Conservation (phyloP, 768 basidiomycete genomes). For the Xerocomellus amylosporus region DNA sequence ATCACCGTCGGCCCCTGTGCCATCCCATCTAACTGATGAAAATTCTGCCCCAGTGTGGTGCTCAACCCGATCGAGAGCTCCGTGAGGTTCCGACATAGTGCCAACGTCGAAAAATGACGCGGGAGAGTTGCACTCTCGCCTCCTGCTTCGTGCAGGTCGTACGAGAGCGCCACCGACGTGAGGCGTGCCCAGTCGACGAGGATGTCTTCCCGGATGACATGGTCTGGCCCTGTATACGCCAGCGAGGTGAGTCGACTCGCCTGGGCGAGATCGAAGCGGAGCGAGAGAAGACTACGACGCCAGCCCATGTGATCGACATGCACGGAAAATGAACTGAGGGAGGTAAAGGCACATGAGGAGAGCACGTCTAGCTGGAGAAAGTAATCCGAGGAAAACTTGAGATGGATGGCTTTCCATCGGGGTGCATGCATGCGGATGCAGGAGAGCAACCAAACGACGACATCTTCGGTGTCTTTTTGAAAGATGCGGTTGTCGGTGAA, state of each 20-base stretch:
- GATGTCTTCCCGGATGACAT: constrained; percentile 21
- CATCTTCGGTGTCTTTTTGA: constrained; percentile 22
- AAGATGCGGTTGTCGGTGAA: constrained; percentile 28
- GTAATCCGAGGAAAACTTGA: constrained; percentile 29
- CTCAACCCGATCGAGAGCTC: constrained; percentile 25
- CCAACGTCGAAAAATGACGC: constrained; percentile 18
- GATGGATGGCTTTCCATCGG: constrained; percentile 26
- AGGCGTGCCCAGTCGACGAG: constrained; percentile 23
- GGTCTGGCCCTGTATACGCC: constrained; percentile 27
- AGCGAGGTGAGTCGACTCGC: constrained; percentile 20
- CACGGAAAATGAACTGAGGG: constrained; percentile 22
- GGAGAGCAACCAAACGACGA: constrained; percentile 20
- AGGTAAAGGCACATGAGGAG: constrained; percentile 21
- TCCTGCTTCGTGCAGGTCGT: constrained; percentile 25
- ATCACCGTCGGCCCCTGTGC: neutral
- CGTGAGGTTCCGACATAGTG: constrained; percentile 17
- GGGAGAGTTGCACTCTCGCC: constrained; percentile 22
- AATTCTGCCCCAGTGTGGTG: constrained; percentile 8
- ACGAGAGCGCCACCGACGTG: constrained; percentile 25
- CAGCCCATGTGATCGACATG: constrained; percentile 30
- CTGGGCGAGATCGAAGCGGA: constrained; percentile 18
- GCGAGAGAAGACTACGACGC: constrained; percentile 21
- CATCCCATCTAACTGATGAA: constrained; percentile 12
- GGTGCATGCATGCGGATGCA: constrained; percentile 16
- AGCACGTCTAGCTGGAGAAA: constrained; percentile 17